Evolutionary conservation across 768 basidiomycete species (phyloP), one percentile per base, ranked within the genome.

Genomic region (Boletus pseudopeckii): DNA sequence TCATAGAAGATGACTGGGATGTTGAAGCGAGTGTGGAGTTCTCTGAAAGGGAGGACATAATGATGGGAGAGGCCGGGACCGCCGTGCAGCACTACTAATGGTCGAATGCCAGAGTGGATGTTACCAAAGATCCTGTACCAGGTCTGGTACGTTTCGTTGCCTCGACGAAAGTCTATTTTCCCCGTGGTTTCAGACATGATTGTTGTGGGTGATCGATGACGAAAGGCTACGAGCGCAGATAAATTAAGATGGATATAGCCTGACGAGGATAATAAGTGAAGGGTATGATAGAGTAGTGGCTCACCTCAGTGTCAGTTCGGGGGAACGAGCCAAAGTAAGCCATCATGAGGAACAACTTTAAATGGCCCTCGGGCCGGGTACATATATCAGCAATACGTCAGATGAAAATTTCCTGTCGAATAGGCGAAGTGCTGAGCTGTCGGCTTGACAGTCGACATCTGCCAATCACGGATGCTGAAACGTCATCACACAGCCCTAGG

Each of bases 1-100:
- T 81, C 80, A 53, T 81, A 81, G 60, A 81, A 70, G 39, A 81
- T 61, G 53, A 82, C 70, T 1, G 78, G 74, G 34, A 74, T 72
- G 45, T 60, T 60, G 41, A 63, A 54, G 10, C 50, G 46, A 45
- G 52, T 18, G 26, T 68, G 53, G 45, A 80, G 70, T 22, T 76
- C 70, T 46, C 55, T 60, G 50, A 72, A 63, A 3, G 76, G 69
- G 48, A 73, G 63, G 51, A 80, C 57, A 52, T 78, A 79, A 36
- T 73, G 64, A 46, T 77, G 75, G 0, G 72, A 61, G 38, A 65
- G 15, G 4, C 64, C 64, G 7, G 79, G 79, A 2, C 80, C 80
- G 6, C 80, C 81, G 52, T 81, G 80, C 1, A 81, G 64, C 0
- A 65, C 65, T 15, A 81, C 63, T 1, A 80, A 56, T 0, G 80